Evolutionary conservation across 1,139 yeast species (phyloP), one percentile per base, ranked within the genome.

Genomic region (Hyphopichia khmerensis): DNA sequence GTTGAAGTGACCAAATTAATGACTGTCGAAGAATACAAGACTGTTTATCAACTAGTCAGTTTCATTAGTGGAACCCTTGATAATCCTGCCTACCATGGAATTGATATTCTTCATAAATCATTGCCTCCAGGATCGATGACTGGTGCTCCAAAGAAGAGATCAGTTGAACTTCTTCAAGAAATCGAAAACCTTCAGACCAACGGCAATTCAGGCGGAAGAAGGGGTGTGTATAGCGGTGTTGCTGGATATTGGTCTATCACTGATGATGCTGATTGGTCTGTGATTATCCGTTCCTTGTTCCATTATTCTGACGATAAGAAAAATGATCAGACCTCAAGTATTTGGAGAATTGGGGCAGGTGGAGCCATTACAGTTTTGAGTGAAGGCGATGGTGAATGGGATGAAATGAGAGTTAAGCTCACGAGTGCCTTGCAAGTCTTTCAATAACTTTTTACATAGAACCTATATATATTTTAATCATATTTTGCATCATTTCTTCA

Each of bases 101-200:
- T 90, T 34, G 98, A 93, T 58, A 71, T 91, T 5, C 71, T 93
- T 16, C 78, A 82, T 19, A 81, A 81, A 45, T 82, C 96, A 0
- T 68, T 95, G 31, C 99, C 99, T 2, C 97, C 99, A 0, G 99
- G 99, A 0, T 91, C 98, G 1, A 95, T 95, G 99, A 95, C 99
- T 0, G 99, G 99, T 3, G 99, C 99, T 0, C 99, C 99, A 1
- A 95, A 95, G 65, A 87, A 84, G 55, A 75, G 96, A 44, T 88
- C 97, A 0, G 96, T 93, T 2, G 95, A 91, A 59, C 64, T 95
- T 13, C 71, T 95, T 19, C 86, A 84, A 47, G 63, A 66, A 1
- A 66, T 76, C n/a, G 81, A 77, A 47, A 42, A 55, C 32, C 43
- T 60, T 47, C 77, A 72, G 50, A 51, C 53, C 0, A 64, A 59